phyloP scores from a whole-genome alignment of 345 rosid genomes.

The Nephelium lappaceum region DNA sequence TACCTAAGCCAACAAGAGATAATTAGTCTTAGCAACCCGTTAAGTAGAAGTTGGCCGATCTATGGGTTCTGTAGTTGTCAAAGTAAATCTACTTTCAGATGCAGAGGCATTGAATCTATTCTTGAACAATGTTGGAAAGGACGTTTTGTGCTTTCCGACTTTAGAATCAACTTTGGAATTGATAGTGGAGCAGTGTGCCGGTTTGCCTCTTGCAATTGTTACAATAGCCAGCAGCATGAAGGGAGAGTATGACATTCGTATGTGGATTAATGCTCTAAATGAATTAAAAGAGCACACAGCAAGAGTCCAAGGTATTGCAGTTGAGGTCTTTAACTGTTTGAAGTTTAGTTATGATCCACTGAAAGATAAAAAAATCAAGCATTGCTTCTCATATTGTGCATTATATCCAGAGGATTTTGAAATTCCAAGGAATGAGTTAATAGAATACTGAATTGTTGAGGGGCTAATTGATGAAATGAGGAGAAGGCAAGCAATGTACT shows the following conservation, averaged over 20 bases:
- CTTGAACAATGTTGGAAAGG: neutral
- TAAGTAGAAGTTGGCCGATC: neutral
- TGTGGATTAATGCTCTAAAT: slow-evolving; percentile 14
- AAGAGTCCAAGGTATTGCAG: no score
- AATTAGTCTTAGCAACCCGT: neutral
- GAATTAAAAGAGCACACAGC: slow-evolving; percentile 12
- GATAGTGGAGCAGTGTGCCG: neutral
- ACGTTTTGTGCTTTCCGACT: no score
- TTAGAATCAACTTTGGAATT: no score
- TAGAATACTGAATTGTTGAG: no score
- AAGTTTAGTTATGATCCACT: no score
- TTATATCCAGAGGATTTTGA: no score
- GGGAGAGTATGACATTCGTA: neutral
- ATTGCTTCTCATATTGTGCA: no score
- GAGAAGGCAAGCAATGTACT: no score
- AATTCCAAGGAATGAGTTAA: no score
- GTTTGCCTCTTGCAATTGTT: slow-evolving; percentile 1
- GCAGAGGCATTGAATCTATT: neutral
- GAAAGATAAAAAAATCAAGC: no score
- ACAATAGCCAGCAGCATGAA: neutral
- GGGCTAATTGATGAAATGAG: no score
- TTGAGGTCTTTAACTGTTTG: no score
- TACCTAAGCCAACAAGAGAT: neutral
- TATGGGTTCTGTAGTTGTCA: neutral
- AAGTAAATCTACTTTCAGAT: neutral